Percentiles rank a stretch among this genome's conserved stretches.
phyloP scores from a whole-genome alignment of 2,329 filamentous ascomycete species.

The Colletotrichum orbiculare region DNA sequence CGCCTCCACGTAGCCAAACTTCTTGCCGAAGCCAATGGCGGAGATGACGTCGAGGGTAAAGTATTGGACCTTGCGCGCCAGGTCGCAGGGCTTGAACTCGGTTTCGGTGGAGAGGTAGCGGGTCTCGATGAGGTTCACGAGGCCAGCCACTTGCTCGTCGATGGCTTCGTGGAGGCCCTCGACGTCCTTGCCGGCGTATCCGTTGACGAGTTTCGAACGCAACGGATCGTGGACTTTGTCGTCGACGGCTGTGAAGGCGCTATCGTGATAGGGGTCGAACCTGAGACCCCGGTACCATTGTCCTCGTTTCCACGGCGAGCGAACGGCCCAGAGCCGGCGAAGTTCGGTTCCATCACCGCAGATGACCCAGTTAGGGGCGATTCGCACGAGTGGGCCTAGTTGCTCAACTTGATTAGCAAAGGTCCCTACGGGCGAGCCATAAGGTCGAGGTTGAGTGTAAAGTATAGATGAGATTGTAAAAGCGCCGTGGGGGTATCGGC shows the following conservation, averaged over 20 bases:
- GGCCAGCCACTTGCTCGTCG: slow-evolving; percentile 56
- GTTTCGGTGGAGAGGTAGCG: slow-evolving; percentile 48
- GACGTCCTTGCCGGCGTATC: slow-evolving; percentile 44
- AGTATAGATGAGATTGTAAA: no score
- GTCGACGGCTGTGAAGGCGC: slow-evolving; percentile 61
- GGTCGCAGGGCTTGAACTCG: slow-evolving; percentile 55
- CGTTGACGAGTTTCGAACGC: slow-evolving; percentile 48
- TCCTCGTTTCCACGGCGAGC: slow-evolving; percentile 41
- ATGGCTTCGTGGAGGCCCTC: slow-evolving; percentile 48
- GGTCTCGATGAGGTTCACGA: slow-evolving; percentile 57
- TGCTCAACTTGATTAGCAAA: neutral
- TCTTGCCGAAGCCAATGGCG: slow-evolving; percentile 59
- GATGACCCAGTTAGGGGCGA: slow-evolving; percentile 45
- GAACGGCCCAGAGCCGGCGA: slow-evolving; percentile 44
- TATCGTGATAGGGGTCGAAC: slow-evolving; percentile 62
- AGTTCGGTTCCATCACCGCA: slow-evolving; percentile 44
- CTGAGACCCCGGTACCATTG: slow-evolving; percentile 60
- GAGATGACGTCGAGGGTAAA: slow-evolving; percentile 67
- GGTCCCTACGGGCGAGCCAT: neutral
- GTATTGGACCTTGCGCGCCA: slow-evolving; percentile 61
- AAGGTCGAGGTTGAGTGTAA: neutral
- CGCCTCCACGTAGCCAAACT: slow-evolving; percentile 58
- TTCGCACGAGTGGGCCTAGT: slow-evolving; percentile 42
- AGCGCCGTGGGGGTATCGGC: no score
- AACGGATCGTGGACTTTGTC: slow-evolving; percentile 55